Evolutionary conservation across 73 alveolate genomes (phyloP).

Genomic region (Tetrahymena thermophila): DNA sequence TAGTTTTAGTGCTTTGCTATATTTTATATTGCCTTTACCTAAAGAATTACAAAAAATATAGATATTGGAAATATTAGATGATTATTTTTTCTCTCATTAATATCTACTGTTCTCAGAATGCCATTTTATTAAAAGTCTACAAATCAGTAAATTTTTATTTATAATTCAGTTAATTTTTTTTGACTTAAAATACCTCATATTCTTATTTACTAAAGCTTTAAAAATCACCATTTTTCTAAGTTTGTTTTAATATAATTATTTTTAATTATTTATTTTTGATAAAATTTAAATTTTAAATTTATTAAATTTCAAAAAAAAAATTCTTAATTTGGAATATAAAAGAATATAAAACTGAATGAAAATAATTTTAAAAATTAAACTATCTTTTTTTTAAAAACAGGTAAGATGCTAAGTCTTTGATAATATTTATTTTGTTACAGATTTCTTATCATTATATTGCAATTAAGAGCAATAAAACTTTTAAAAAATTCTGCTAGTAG

Average conservation of each 20-base stretch:
- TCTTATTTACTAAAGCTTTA: too few relatives aligned
- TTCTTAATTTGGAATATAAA: too few relatives aligned
- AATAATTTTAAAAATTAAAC: too few relatives aligned
- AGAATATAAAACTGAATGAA: too few relatives aligned
- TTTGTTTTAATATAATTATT: too few relatives aligned
- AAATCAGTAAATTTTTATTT: not conserved
- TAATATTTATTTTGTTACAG: not conserved
- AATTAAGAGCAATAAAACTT: too few relatives aligned
- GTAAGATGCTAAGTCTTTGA: not conserved
- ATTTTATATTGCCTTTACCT: not conserved
- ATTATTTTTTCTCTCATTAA: not conserved
- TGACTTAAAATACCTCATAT: too few relatives aligned
- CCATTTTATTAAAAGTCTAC: not conserved
- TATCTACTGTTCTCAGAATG: not conserved
- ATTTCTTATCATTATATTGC: not conserved
- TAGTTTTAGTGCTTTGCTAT: not conserved
- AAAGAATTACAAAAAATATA: not conserved
- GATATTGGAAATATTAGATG: not conserved
- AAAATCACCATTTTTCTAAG: too few relatives aligned
- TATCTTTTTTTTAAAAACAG: not conserved
- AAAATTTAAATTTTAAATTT: too few relatives aligned
- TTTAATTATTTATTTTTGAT: too few relatives aligned
- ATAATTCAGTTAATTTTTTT: not conserved
- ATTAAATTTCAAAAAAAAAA: too few relatives aligned
- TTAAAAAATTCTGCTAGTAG: not conserved